Percentiles rank a stretch among this genome's conserved stretches.
phyloP scores from a whole-genome alignment of 169 alveolate genomes.

The Plasmodium vinckei region DNA sequence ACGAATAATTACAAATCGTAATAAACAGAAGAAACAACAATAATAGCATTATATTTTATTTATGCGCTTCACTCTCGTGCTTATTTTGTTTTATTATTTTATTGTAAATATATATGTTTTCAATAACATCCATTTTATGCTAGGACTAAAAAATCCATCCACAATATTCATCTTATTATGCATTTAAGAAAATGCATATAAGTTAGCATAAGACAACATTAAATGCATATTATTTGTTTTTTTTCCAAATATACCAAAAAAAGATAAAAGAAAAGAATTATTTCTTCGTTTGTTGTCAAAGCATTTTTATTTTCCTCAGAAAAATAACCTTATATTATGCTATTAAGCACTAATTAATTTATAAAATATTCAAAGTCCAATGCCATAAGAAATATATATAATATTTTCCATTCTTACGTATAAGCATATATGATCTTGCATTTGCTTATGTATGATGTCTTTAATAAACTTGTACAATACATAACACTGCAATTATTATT shows the following conservation, averaged over 20 bases:
- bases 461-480: too few relatives aligned
- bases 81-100: constrained; percentile 1
- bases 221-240: not conserved
- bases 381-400: too few relatives aligned
- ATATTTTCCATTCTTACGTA: too few relatives aligned
- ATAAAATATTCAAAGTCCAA: too few relatives aligned
- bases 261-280: constrained; percentile 1
- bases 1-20: constrained; percentile 7
- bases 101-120: not conserved
- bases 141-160: not conserved
- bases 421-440: too few relatives aligned
- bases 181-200: not conserved
- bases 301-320: constrained; percentile 4
- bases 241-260: not conserved
- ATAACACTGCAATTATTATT: too few relatives aligned
- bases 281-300: not conserved
- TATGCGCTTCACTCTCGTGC: not conserved
- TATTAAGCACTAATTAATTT: not conserved
- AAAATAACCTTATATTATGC: not conserved
- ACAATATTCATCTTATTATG: not conserved
- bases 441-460: too few relatives aligned
- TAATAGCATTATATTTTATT: constrained; percentile 58
- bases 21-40: constrained; percentile 32
- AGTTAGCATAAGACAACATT: not conserved
- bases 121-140: constrained; percentile 17